Conservation (phyloP, 2,329 filamentous ascomycete genomes). For the Talaromyces pinophilus region DNA sequence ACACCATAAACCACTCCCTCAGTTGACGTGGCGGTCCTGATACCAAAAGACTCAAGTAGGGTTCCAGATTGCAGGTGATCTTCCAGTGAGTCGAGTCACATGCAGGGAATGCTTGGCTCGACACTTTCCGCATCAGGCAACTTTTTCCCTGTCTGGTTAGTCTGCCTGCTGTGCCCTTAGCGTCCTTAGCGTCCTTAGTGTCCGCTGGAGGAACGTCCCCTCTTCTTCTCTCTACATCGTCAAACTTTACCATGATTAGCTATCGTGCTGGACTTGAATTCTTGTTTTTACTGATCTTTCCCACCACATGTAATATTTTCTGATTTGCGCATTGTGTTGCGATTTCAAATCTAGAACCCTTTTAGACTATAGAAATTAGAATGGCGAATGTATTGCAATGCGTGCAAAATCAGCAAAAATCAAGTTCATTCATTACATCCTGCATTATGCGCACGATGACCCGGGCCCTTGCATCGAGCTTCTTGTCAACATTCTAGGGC, state of each 20-base stretch:
- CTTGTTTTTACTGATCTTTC: constrained; percentile 3
- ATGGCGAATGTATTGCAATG: not conserved
- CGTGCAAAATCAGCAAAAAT: constrained; percentile 12
- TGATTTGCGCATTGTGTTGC: too few relatives aligned
- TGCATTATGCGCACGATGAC: not conserved
- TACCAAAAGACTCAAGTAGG: constrained; percentile 12
- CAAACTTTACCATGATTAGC: not conserved
- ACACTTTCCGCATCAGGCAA: constrained; percentile 12
- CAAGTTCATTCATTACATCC: not conserved
- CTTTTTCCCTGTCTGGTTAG: constrained; percentile 12
- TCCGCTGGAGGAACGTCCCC: not conserved
- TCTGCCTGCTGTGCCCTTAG: not conserved
- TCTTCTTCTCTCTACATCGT: not conserved
- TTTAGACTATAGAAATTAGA: too few relatives aligned
- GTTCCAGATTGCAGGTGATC: constrained; percentile 22
- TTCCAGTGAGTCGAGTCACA: constrained; percentile 4
- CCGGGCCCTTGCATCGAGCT: constrained; percentile 9
- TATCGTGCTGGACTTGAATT: not conserved
- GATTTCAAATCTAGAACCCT: too few relatives aligned
- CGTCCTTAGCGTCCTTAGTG: not conserved
- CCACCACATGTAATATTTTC: not conserved
- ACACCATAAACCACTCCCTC: not conserved
- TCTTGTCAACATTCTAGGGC: not conserved
- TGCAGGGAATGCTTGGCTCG: constrained; percentile 15
- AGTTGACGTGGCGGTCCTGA: constrained; percentile 7